phyloP scores from a whole-genome alignment of 768 basidiomycete genomes.

The Crucibulum laeve region DNA sequence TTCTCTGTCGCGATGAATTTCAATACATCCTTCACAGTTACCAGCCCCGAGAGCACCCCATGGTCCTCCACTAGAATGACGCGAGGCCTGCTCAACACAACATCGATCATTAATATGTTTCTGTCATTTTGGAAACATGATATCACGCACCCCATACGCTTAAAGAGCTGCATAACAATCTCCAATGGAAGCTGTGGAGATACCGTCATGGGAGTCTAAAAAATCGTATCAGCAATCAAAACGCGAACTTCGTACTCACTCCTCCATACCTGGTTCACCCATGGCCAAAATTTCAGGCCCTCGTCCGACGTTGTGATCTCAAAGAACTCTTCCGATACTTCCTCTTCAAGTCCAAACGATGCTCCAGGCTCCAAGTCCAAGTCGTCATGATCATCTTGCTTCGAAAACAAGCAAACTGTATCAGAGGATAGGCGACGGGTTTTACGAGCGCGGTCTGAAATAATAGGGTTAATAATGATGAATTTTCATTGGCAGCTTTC shows the following conservation, averaged over 20 bases:
- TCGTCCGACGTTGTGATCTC: slow-evolving; percentile 54
- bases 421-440: slow-evolving; percentile 56
- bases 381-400: slow-evolving; percentile 49
- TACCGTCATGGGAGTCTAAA: slow-evolving; percentile 89
- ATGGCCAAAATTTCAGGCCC: slow-evolving; percentile 73
- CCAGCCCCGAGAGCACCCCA: slow-evolving; percentile 76
- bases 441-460: slow-evolving; percentile 66
- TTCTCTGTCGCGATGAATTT: slow-evolving; percentile 72
- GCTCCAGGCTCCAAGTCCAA: slow-evolving; percentile 43
- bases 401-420: slow-evolving; percentile 70
- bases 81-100: slow-evolving; percentile 60
- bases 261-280: slow-evolving; percentile 85
- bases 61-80: slow-evolving; percentile 93
- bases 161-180: slow-evolving; percentile 96
- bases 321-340: slow-evolving; percentile 55
- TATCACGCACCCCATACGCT: slow-evolving; percentile 86
- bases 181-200: slow-evolving; percentile 90
- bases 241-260: background rate
- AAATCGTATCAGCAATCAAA: slow-evolving; percentile 3
- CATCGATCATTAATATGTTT: slow-evolving; percentile 5
- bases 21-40: slow-evolving; percentile 95
- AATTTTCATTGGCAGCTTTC: slow-evolving; percentile 3
- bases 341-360: slow-evolving; percentile 60
- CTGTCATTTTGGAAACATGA: slow-evolving; percentile 3
- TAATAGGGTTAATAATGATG: slow-evolving; percentile 5